These are phyloP conservation scores for Aspergillus latus DNA, from an alignment of 2,329 filamentous ascomycete species.

Conservation along the genomic window DNA sequence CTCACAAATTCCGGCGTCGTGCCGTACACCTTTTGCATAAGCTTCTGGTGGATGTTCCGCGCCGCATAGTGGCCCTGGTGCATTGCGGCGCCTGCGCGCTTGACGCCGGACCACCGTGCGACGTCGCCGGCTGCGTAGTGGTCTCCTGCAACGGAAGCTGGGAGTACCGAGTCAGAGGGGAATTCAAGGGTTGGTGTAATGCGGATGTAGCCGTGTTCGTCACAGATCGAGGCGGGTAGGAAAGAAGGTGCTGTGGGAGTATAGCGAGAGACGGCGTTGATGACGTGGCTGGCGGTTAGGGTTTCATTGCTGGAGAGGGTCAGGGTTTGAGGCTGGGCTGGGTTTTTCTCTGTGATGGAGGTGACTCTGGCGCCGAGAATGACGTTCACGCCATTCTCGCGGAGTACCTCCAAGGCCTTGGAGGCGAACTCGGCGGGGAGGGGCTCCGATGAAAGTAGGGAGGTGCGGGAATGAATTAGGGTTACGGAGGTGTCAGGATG, in stretches of 20 bases:
- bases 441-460: conserved; percentile 70
- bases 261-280: conserved; percentile 67
- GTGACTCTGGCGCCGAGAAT: conserved; percentile 31
- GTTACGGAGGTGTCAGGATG: conserved; percentile 67
- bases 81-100: conserved; percentile 74
- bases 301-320: conserved; percentile 61
- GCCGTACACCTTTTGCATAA: conserved; percentile 47
- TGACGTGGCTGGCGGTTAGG: conserved; percentile 63
- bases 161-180: conserved; percentile 39
- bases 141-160: conserved; percentile 52
- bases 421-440: conserved; percentile 66
- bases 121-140: conserved; percentile 73
- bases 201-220: conserved; percentile 65
- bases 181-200: conserved; percentile 61
- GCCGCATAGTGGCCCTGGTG: conserved; percentile 68
- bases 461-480: conserved; percentile 69
- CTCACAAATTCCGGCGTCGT: conserved; percentile 49
- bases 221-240: conserved; percentile 58
- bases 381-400: conserved; percentile 58
- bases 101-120: conserved; percentile 72
- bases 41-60: conserved; percentile 65
- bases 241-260: conserved; percentile 60
- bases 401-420: conserved; percentile 59
- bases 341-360: conserved; percentile 21
- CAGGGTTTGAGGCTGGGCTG: conserved; percentile 32